These are phyloP conservation scores for Leccinum angustisporum DNA, from an alignment of 1,284 basidiomycete species.

Conservation along the genomic window DNA sequence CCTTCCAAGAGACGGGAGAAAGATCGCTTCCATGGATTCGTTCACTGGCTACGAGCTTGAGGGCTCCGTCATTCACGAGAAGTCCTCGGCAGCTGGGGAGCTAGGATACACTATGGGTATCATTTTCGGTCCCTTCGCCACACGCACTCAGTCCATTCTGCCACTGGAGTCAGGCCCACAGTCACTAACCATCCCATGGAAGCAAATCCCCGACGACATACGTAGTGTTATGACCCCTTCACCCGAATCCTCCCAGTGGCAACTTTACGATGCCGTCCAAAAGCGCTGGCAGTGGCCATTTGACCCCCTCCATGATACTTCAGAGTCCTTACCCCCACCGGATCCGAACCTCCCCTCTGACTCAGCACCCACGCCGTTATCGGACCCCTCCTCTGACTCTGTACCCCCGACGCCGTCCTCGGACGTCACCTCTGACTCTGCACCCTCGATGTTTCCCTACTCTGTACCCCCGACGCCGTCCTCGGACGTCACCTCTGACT, in stretches of 20 bases:
- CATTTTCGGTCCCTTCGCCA: background rate
- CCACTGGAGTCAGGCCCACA: background rate
- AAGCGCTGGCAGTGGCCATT: background rate
- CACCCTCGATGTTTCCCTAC: too few species aligned
- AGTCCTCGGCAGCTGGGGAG: background rate
- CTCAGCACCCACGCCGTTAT: too few species aligned
- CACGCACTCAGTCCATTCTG: background rate
- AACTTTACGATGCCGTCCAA: background rate
- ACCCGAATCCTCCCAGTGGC: background rate
- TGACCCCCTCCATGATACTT: background rate
- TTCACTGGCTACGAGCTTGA: background rate
- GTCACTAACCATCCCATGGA: background rate
- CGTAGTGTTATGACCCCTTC: background rate
- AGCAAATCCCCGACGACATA: background rate
- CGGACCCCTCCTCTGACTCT: too few species aligned
- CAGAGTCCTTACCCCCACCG: too few species aligned
- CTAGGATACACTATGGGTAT: background rate
- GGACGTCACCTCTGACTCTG: background rate
- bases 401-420: too few species aligned
- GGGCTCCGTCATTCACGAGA: background rate
- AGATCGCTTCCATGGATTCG: background rate
- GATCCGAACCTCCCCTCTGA: background rate
- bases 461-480: too few species aligned
- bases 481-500: too few species aligned
- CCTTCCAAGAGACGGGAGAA: background rate